Base-by-base conservation (phyloP, 108 stramenopile genomes). In the Nitzschia sp. region DNA sequence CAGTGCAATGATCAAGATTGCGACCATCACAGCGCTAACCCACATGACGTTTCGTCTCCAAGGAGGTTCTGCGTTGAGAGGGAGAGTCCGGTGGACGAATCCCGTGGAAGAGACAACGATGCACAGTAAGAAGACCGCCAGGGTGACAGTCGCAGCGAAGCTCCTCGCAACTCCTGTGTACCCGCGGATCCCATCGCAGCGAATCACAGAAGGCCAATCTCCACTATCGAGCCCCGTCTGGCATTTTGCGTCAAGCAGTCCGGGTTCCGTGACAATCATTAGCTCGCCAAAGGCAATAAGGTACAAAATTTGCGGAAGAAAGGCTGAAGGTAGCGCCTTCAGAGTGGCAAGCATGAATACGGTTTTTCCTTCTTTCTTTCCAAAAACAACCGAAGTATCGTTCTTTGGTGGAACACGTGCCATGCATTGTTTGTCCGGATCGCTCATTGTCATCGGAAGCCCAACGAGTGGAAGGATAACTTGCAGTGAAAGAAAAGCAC, bases 391-490 rank as follows among this genome's bases (percentile, higher is more conserved):
- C 16, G 86, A 77, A 17, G 71, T 30, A 61, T 92, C 94, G 59
- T 92, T 92, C 69, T 95, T 95, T 23, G 83, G 80, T 2, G 94
- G 94, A 0, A 92, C 91, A 28, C 74, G 71, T 27, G 81, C 72
- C 94, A 95, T 95, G 34, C 63, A 84, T 26, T 79, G 56, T n/a
- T 38, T 54, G 9, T 82, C 82, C 17, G 77, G 74, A 38, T 87
- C 81, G 19, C 76, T 78, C 64, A 85, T 68, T 13, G 82, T 75
- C 70, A 92, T 80, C 8, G 90, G 75, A 17, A 92, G 47, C 8
- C 88, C 91, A 57, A 92, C 70, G 28, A 79, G 11, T 28, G 89
- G 91, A 32, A 90, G 58, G 22, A 95, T 52, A 2, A 92, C 50
- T 48, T 83, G 80, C 29, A 87, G 63, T 48, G 80, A 86, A 1